Evolutionary conservation across 2,329 filamentous ascomycete genomes (phyloP).

Genomic region (Cladorrhinum sp.): DNA sequence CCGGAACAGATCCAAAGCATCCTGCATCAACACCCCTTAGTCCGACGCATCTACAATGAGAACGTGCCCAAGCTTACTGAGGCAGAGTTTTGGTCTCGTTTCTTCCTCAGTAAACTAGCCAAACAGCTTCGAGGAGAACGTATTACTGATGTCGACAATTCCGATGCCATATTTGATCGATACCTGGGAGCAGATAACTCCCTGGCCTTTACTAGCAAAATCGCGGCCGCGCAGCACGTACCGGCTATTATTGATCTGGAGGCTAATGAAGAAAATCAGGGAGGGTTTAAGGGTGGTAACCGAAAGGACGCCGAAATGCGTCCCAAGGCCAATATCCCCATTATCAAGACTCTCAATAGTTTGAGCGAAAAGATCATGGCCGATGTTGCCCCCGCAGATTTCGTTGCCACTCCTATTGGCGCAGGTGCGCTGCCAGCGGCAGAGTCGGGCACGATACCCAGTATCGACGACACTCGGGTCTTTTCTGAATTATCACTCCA

Average conservation of each 20-base stretch:
- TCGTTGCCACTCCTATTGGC: conserved; percentile 58
- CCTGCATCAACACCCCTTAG: conserved; percentile 86
- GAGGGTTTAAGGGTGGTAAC: conserved; percentile 78
- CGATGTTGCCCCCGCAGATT: conserved; percentile 76
- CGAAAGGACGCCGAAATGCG: conserved; percentile 88
- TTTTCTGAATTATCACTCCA: conserved; percentile 73
- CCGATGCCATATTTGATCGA: conserved; percentile 78
- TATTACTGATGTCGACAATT: conserved; percentile 71
- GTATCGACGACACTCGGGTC: conserved; percentile 66
- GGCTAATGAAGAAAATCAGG: conserved; percentile 93
- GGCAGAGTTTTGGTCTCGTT: conserved; percentile 85
- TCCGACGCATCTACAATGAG: conserved; percentile 88
- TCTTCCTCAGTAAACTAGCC: conserved; percentile 86
- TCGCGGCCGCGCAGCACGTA: conserved; percentile 60
- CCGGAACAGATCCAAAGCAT: conserved; percentile 92
- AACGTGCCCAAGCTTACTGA: conserved; percentile 80
- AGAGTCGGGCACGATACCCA: background rate
- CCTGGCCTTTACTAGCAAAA: conserved; percentile 48
- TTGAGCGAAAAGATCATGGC: conserved; percentile 92
- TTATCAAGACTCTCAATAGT: conserved; percentile 83
- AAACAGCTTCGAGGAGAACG: conserved; percentile 91
- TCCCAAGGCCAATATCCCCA: conserved; percentile 75
- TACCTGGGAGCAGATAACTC: conserved; percentile 75
- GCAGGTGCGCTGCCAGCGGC: conserved; percentile 41
- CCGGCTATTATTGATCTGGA: conserved; percentile 90